Evolutionary conservation across 1,284 basidiomycete genomes (phyloP).

Genomic region (Marasmius fiardii): DNA sequence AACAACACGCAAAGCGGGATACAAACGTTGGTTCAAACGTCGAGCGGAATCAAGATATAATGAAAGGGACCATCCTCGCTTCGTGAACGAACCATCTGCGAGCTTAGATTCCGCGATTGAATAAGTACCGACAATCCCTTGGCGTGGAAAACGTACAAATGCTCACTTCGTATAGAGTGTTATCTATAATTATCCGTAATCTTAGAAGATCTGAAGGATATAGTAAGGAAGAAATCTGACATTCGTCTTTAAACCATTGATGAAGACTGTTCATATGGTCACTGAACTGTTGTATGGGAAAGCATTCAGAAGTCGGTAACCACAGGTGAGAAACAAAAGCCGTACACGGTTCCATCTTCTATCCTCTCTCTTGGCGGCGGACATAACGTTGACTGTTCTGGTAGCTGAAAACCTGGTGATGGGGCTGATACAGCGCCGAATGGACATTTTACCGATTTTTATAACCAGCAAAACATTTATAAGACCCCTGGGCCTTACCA

Average conservation of each 20-base stretch:
- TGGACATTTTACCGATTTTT: background rate
- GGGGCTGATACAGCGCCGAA: too few species aligned
- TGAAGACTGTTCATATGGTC: slow-evolving; percentile 21
- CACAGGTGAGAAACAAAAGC: background rate
- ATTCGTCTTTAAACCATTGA: slow-evolving; percentile 22
- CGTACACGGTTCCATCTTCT: slow-evolving; percentile 26
- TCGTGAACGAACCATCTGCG: slow-evolving; percentile 48
- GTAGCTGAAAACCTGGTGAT: background rate
- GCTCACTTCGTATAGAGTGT: slow-evolving; percentile 31
- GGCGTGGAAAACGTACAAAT: background rate
- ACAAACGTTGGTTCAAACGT: slow-evolving; percentile 41
- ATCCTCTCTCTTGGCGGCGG: slow-evolving; percentile 18
- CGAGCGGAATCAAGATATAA: slow-evolving; percentile 43
- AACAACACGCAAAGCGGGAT: background rate
- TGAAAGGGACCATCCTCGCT: slow-evolving; percentile 39
- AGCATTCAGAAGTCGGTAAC: background rate
- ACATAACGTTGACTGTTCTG: background rate
- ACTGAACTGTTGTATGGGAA: slow-evolving; percentile 13
- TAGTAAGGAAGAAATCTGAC: slow-evolving; percentile 12
- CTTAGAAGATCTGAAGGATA: background rate
- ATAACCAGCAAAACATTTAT: background rate
- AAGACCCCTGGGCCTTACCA: background rate
- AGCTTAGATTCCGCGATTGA: slow-evolving; percentile 25
- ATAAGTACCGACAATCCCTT: background rate
- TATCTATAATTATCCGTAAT: slow-evolving; percentile 19